Evolutionary conservation across 2,329 filamentous ascomycete genomes (phyloP).

Genomic region (Botrytis fabae): DNA sequence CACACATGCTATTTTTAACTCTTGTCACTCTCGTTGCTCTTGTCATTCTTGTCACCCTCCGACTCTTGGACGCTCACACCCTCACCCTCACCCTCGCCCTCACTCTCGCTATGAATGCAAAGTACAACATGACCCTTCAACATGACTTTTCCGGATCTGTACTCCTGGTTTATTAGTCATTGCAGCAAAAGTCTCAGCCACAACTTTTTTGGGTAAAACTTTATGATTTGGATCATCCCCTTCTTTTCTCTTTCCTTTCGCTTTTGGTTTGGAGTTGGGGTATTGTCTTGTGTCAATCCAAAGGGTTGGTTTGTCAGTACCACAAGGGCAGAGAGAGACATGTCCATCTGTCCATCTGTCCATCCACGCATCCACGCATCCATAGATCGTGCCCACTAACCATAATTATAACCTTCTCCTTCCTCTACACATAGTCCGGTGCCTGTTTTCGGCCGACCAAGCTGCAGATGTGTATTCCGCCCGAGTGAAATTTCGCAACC

Average conservation of each 20-base stretch:
- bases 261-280: neutral
- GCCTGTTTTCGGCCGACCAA: neutral
- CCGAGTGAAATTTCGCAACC: slow-evolving; percentile 1
- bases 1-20: neutral
- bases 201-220: neutral
- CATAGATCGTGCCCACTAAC: neutral
- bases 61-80: neutral
- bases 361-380: neutral
- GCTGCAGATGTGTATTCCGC: neutral
- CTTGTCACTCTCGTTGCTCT: neutral
- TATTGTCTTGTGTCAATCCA: neutral
- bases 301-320: neutral
- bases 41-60: neutral
- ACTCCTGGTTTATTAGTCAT: neutral
- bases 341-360: no score
- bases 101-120: neutral
- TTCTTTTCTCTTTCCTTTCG: neutral
- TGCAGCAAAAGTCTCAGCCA: slow-evolving; percentile 1
- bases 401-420: neutral
- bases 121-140: neutral
- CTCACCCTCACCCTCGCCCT: no score
- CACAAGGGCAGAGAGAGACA: slow-evolving; percentile 6
- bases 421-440: neutral
- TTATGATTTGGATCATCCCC: neutral
- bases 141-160: neutral